Percentiles rank a stretch among this genome's conserved stretches.
Evolutionary conservation across 495 filamentous ascomycete genomes (phyloP).

Genomic region (Rusavskia elegans): DNA sequence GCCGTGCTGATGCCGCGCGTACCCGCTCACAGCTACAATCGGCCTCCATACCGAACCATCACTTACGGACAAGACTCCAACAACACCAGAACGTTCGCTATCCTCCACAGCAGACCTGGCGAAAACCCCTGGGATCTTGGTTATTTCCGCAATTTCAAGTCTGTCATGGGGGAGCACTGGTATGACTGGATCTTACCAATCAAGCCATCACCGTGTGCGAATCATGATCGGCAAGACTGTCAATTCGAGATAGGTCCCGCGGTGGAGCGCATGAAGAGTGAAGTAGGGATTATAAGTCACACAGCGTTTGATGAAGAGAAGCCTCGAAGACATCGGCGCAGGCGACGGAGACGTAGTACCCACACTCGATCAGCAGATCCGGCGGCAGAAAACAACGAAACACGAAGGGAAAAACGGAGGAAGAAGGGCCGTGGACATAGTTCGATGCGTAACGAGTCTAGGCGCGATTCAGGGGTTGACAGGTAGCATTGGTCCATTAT

Average conservation of each 20-base stretch:
- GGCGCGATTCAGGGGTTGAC: not conserved
- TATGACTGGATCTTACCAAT: slow-evolving; percentile 64
- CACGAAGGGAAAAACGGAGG: not conserved
- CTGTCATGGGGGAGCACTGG: slow-evolving; percentile 54
- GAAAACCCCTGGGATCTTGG: slow-evolving; percentile 72
- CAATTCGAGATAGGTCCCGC: slow-evolving; percentile 34
- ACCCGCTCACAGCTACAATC: slow-evolving; percentile 20
- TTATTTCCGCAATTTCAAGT: slow-evolving; percentile 47
- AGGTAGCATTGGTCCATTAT: too few relatives aligned
- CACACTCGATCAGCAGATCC: not conserved
- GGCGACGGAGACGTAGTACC: slow-evolving; percentile 1
- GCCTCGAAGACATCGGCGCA: slow-evolving; percentile 5
- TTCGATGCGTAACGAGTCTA: not conserved
- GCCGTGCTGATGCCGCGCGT: slow-evolving; percentile 53
- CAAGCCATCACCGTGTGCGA: slow-evolving; percentile 44
- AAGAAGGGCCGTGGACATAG: not conserved
- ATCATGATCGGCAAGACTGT: slow-evolving; percentile 30
- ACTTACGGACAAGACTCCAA: slow-evolving; percentile 15
- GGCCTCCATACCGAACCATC: slow-evolving; percentile 29
- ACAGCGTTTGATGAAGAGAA: slow-evolving; percentile 2
- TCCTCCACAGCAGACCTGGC: slow-evolving; percentile 54
- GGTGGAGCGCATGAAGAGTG: slow-evolving; percentile 30
- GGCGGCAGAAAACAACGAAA: not conserved
- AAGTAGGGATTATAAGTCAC: slow-evolving; percentile 24
- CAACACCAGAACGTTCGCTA: slow-evolving; percentile 46